Percentiles rank a stretch among this genome's conserved stretches.
Conservation (phyloP, 192 early-diverging fungal genomes). For the Oehlia diaphana region DNA sequence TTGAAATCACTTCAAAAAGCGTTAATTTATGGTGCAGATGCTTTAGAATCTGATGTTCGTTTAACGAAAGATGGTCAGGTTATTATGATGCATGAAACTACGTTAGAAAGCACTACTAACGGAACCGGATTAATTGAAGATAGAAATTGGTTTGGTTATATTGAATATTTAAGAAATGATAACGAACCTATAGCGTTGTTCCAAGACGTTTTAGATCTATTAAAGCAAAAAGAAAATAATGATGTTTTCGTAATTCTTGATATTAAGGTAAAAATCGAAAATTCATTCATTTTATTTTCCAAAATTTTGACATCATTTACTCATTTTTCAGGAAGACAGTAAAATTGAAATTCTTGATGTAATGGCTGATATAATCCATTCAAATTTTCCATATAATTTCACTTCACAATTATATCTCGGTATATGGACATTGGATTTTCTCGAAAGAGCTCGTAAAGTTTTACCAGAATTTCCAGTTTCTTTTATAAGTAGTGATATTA, state of each 20-base stretch:
- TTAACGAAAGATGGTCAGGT: constrained; percentile 44
- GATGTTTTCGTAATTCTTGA: constrained; percentile 44
- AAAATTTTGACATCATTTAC: too few relatives aligned
- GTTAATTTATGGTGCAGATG: constrained; percentile 37
- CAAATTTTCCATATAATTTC: constrained; percentile 31
- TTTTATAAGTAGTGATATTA: constrained; percentile 40
- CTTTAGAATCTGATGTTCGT: constrained; percentile 48
- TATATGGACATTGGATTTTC: constrained; percentile 40
- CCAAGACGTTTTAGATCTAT: constrained; percentile 40
- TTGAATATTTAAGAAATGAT: constrained; percentile 40
- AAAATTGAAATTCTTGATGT: constrained; percentile 34
- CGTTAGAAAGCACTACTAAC: constrained; percentile 42
- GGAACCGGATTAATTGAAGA: constrained; percentile 37
- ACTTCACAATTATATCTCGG: constrained; percentile 40
- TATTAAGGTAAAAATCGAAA: constrained; percentile 40
- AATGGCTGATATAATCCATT: constrained; percentile 31
- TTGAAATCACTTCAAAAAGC: constrained; percentile 37
- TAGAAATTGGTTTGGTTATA: constrained; percentile 38
- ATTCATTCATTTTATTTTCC: background rate
- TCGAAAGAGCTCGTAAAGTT: constrained; percentile 27
- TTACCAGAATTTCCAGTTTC: constrained; percentile 36
- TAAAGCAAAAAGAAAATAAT: constrained; percentile 36
- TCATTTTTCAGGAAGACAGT: constrained; percentile 35
- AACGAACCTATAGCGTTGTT: constrained; percentile 36
- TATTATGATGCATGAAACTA: constrained; percentile 45